These are phyloP conservation scores for Leccinum angustisporum DNA, from an alignment of 1,284 basidiomycete species.

Conservation along the genomic window DNA sequence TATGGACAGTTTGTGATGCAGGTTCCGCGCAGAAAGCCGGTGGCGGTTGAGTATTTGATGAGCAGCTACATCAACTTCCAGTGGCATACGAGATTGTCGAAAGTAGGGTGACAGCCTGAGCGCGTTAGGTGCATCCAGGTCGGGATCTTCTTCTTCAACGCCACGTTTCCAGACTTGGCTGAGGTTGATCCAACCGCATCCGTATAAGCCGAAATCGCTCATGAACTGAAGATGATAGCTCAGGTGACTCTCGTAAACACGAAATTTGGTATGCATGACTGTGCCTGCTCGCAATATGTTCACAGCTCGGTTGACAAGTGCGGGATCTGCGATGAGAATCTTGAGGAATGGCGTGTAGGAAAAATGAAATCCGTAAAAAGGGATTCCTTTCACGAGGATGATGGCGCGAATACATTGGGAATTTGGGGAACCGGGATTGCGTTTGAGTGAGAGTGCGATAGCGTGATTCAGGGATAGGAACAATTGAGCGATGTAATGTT, in stretches of 20 bases:
- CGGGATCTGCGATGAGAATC: conserved; percentile 76
- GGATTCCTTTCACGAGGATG: conserved; percentile 88
- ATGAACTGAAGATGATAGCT: conserved; percentile 82
- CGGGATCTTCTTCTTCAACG: conserved; percentile 27
- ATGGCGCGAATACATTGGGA: conserved; percentile 70
- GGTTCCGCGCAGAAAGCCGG: conserved; percentile 59
- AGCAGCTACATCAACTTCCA: conserved; percentile 85
- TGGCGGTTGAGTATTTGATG: conserved; percentile 86
- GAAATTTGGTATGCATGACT: conserved; percentile 76
- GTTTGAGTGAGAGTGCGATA: conserved; percentile 69
- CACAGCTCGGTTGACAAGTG: conserved; percentile 63
- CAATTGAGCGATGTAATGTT: conserved; percentile 64
- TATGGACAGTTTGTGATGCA: conserved; percentile 75
- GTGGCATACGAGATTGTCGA: conserved; percentile 68
- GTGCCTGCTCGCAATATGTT: conserved; percentile 80
- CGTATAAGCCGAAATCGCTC: conserved; percentile 94
- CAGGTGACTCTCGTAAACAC: conserved; percentile 76
- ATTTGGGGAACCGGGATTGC: conserved; percentile 54
- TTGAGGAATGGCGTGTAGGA: conserved; percentile 90
- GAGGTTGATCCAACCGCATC: conserved; percentile 87
- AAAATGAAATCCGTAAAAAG: conserved; percentile 94
- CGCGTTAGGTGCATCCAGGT: conserved; percentile 16
- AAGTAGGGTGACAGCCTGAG: conserved; percentile 46
- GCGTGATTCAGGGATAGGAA: conserved; percentile 76
- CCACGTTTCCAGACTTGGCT: conserved; percentile 58